Evolutionary conservation across 2,329 filamentous ascomycete species (phyloP).

Genomic region (Pseudocercospora fuligena): DNA sequence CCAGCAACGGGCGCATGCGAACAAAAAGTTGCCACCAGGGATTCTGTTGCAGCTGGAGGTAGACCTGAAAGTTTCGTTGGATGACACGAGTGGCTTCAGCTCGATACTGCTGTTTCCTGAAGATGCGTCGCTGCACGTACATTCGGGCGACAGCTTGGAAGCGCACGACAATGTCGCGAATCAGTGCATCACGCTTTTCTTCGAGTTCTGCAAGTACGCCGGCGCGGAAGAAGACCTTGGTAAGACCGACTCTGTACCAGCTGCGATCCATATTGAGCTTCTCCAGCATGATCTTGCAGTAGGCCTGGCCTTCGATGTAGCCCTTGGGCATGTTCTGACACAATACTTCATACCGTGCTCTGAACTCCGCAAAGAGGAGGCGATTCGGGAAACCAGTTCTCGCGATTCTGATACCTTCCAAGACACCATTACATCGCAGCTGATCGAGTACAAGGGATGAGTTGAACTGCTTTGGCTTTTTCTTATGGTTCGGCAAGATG

Average conservation of each 20-base stretch:
- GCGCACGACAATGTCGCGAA: conserved; percentile 88
- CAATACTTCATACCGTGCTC: conserved; percentile 93
- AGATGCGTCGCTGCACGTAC: conserved; percentile 83
- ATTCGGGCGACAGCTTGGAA: conserved; percentile 94
- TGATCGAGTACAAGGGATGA: conserved; percentile 94
- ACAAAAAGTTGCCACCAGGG: conserved; percentile 98
- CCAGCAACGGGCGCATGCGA: conserved; percentile 92
- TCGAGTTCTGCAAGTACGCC: conserved; percentile 95
- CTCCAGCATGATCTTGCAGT: conserved; percentile 83
- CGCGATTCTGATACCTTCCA: conserved; percentile 98
- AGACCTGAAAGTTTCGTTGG: conserved; percentile 90
- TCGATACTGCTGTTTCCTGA: conserved; percentile 91
- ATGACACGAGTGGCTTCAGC: conserved; percentile 95
- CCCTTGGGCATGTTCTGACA: conserved; percentile 87
- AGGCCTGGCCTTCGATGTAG: conserved; percentile 87
- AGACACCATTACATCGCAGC: conserved; percentile 95
- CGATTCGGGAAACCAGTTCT: conserved; percentile 96
- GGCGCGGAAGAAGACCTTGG: conserved; percentile 97
- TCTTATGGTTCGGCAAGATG: conserved; percentile 97
- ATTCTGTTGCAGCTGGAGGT: conserved; percentile 84
- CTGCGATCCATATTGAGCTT: conserved; percentile 83
- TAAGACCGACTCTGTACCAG: conserved; percentile 90
- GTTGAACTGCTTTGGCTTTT: conserved; percentile 89
- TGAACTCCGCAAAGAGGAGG: conserved; percentile 88
- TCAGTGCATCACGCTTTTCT: conserved; percentile 90